These are phyloP conservation scores for barley (Hordeum vulgare) DNA, from an alignment of 176 grass and related monocot species.

Conservation along the genomic window DNA sequence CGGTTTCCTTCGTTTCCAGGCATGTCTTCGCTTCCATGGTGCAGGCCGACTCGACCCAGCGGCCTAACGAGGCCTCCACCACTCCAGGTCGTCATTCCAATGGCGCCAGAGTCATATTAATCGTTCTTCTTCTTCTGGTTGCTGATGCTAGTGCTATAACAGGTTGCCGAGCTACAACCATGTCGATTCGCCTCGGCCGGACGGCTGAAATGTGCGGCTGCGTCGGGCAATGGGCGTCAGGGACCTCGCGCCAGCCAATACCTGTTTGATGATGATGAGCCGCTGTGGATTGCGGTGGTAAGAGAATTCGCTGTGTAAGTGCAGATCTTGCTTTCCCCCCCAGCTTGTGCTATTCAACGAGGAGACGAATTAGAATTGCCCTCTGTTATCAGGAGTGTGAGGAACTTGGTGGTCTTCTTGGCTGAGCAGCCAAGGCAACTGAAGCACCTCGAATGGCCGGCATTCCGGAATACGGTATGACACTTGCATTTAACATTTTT, in stretches of 20 bases:
- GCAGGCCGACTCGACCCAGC: not conserved
- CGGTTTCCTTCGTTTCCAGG: not conserved
- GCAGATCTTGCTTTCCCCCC: not conserved
- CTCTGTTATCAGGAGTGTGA: constrained; percentile 47
- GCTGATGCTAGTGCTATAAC: not conserved
- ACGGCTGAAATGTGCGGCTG: not conserved
- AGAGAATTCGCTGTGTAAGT: constrained; percentile 28
- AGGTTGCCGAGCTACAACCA: not conserved
- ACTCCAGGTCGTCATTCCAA: constrained; percentile 9
- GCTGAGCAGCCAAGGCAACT: constrained; percentile 75
- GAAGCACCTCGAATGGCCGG: constrained; percentile 88
- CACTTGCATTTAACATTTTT: not conserved
- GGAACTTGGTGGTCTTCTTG: constrained; percentile 59
- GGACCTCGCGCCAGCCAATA: constrained; percentile 1
- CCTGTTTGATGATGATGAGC: constrained; percentile 32
- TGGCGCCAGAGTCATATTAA: not conserved
- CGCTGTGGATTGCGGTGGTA: constrained; percentile 31
- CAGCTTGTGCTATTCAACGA: not conserved
- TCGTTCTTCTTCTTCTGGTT: not conserved
- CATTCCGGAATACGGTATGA: constrained; percentile 67
- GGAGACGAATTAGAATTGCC: not conserved
- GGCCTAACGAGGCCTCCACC: not conserved
- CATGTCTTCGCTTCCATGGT: not conserved
- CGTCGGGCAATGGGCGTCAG: constrained; percentile 4
- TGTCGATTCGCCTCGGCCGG: not conserved